Percentiles rank a stretch among this genome's conserved stretches.
Conservation (phyloP, 768 basidiomycete species). For the Serendipita vermifera region DNA sequence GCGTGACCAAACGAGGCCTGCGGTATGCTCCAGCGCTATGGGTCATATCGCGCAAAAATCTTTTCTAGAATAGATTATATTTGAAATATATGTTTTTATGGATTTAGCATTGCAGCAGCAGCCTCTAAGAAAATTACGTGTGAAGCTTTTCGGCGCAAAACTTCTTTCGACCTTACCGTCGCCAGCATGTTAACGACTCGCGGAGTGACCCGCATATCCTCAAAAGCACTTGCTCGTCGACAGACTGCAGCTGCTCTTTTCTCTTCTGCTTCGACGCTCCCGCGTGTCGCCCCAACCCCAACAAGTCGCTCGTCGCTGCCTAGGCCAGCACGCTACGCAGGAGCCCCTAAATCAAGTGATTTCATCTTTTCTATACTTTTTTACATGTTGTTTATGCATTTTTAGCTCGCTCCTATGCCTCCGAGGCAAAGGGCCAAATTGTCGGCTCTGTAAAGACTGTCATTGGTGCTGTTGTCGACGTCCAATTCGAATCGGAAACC, state of each 20-base stretch:
- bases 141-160: too few species aligned
- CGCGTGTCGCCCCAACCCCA: constrained; percentile 9
- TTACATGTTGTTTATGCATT: constrained; percentile 19
- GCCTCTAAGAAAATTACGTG: too few species aligned
- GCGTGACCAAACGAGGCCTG: not conserved
- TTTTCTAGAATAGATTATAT: too few species aligned
- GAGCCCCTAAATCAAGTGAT: constrained; percentile 8
- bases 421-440: constrained; percentile 59
- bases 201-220: constrained; percentile 77
- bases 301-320: constrained; percentile 10
- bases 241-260: constrained; percentile 71
- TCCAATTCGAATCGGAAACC: constrained; percentile 90
- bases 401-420: constrained; percentile 77
- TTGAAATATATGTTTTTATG: too few species aligned
- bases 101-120: too few species aligned
- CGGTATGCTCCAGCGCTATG: not conserved
- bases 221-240: constrained; percentile 63
- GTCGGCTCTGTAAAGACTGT: constrained; percentile 85
- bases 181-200: constrained; percentile 71
- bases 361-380: constrained; percentile 10
- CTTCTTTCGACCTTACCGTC: constrained; percentile 10
- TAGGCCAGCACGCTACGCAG: not conserved
- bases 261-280: constrained; percentile 39
- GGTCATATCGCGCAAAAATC: not conserved
- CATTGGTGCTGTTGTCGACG: constrained; percentile 99